Conservation (phyloP, 2,329 filamentous ascomycete genomes). For the Phialocephala sp. region DNA sequence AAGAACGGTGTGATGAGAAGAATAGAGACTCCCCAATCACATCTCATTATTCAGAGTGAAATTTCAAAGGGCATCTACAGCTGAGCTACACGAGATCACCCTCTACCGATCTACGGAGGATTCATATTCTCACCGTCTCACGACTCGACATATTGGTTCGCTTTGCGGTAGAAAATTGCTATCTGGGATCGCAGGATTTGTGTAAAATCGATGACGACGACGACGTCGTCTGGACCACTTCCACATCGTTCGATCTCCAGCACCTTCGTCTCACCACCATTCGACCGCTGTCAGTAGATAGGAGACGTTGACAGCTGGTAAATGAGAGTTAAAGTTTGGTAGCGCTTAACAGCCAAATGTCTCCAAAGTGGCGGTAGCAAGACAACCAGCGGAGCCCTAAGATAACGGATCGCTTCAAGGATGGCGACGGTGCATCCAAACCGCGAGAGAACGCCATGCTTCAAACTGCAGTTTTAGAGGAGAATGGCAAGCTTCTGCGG, state of each 20-base stretch:
- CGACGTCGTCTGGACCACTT: neutral
- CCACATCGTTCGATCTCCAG: neutral
- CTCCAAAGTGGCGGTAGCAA: neutral
- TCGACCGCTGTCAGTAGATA: neutral
- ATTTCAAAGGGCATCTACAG: neutral
- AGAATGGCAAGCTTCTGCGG: neutral
- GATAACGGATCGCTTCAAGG: neutral
- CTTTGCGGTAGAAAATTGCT: neutral
- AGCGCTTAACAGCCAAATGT: neutral
- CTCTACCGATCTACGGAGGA: neutral
- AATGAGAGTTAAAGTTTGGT: neutral
- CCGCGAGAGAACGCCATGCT: neutral
- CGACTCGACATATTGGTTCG: neutral
- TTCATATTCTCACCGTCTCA: neutral
- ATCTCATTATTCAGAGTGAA: slow-evolving; percentile 1
- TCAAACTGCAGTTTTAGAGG: neutral
- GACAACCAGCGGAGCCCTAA: neutral
- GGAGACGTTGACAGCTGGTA: neutral
- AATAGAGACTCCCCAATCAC: neutral
- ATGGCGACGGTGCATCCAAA: neutral
- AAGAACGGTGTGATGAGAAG: neutral
- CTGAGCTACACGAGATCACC: neutral
- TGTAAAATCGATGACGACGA: neutral
- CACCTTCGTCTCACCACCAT: neutral
- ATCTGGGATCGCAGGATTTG: neutral